Base-by-base conservation (phyloP, 2,329 filamentous ascomycete species). In the Piedraia hortae region DNA sequence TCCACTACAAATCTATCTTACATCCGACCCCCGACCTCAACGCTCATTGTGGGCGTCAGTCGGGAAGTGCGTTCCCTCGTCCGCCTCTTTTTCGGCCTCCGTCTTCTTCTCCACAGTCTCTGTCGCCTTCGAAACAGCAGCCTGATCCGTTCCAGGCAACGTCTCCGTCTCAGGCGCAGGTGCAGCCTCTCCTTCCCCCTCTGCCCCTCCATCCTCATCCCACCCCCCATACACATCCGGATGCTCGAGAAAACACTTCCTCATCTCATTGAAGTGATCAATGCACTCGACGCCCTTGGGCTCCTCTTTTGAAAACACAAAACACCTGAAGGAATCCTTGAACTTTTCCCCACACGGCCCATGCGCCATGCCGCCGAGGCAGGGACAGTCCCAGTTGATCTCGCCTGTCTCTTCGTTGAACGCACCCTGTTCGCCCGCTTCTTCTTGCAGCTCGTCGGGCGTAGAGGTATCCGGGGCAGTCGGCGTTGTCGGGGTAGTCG, bases 351-450 rank as follows among this genome's bases (percentile, higher is more conserved):
- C 85, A 43, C 85, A 97, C 24, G 85, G 85, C 0, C 85, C 85
- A 41, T 90, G 53, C 5, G 85, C 85, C 85, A 97, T 97, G 23
- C 85, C 85, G 21, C 85, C 85, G 15, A 97, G 54, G 45, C 85
- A 97, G 9, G 85, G 85, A 48, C 85, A 97, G 45, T 93, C 85
- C 85, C 85, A 97, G 57, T 97, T 97, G 51, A 97, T 97, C 59
- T 97, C 85, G 35, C 85, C 85, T 6, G 85, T 97, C 53, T 93
- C 85, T 3, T 80, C 78, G 48, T 97, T 89, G 54, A 93, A 97
- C 1, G 85, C 85, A 25, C 77, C 85, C 47, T 93, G 67, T 42
- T 82, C 67, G 29, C 53, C 61, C 4, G 77, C 78, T 46, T 91
- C 78, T 28, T 75, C 63, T 45, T 90, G 71, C 8, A 85, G 50